Base-by-base conservation (phyloP, 257 asterid species). In the Scutellaria baicalensis region DNA sequence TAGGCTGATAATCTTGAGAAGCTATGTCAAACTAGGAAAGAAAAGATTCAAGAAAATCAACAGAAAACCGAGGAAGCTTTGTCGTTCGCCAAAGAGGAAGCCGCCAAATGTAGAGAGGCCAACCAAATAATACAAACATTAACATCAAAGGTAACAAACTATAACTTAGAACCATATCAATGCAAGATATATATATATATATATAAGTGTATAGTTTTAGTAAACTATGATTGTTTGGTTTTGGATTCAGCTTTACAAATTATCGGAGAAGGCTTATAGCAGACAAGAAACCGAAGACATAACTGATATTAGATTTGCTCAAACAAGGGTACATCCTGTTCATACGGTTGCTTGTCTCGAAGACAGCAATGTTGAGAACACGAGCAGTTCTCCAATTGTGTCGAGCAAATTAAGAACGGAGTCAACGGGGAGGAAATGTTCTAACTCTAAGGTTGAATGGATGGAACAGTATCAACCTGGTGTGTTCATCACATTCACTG, bases 61-160 rank as follows among this genome's bases (percentile, higher is more conserved):
- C 59, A 23, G 1, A 63, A 51, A 62, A 72, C 43, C 6, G 76
- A 62, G 70, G 69, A 72, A 72, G 70, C 70, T 63, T 13, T 47
- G 49, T 62, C 58, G 2, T 39, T 62, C 5, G 50, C 65, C 0
- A 31, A 43, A 9, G 58, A 62, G 51, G 76, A 63, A 52, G 76
- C 76, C 8, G 11, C 58, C 14, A 63, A 63, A 12, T 31, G 40
- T 14, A 52, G 43, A 51, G 76, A 71, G 64, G 76, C 70, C n/a
- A 51, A 71, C 0, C 48, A 51, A 42, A 39, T 16, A 16, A 52
- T 71, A 51, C 56, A 52, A 40, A 40, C 50, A 48, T 49, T 71
- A 48, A 71, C 64, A 62, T 62, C 57, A 27, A 49, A 71, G 76
- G 76, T 71, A 39, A 16, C 27, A 59, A 8, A 40, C 33, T 2